Evolutionary conservation across 78 protist genomes (phyloP).

Genomic region (Dictyostelium capitatum): DNA sequence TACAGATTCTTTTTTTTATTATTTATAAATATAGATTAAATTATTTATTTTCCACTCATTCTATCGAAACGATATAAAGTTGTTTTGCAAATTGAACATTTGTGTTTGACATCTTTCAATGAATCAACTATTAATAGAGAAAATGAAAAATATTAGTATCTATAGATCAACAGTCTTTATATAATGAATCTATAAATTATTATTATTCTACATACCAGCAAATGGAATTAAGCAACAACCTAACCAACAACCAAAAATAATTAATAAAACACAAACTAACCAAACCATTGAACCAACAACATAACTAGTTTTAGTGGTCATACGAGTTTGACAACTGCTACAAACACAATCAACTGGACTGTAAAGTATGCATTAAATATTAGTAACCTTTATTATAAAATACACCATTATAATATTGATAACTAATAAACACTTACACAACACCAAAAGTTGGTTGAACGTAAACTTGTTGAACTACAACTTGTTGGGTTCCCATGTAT

Average conservation of each 20-base stretch:
- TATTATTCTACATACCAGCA: background rate
- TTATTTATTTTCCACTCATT: slow-evolving; percentile 50
- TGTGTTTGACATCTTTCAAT: slow-evolving; percentile 72
- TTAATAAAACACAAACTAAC: slow-evolving; percentile 43
- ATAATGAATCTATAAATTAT: too few species aligned
- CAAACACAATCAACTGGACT: slow-evolving; percentile 56
- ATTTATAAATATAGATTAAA: background rate
- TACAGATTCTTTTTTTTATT: background rate
- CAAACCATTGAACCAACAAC: slow-evolving; percentile 56
- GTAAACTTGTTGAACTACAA: slow-evolving; percentile 48
- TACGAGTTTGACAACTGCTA: slow-evolving; percentile 21
- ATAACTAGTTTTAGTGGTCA: slow-evolving; percentile 38
- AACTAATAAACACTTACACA: background rate
- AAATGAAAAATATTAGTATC: background rate
- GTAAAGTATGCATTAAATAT: background rate
- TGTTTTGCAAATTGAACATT: slow-evolving; percentile 54
- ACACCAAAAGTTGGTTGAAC: slow-evolving; percentile 10
- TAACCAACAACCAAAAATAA: slow-evolving; percentile 70
- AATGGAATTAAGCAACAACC: slow-evolving; percentile 85
- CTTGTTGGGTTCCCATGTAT: slow-evolving; percentile 41
- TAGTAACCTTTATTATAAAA: background rate
- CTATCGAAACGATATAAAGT: slow-evolving; percentile 60
- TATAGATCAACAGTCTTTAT: too few species aligned
- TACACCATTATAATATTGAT: background rate
- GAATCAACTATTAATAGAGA: slow-evolving; percentile 29